A percentile compares a stretch with the other conserved stretches of the same genome.
phyloP scores from a whole-genome alignment of 345 rosid genomes.

The Sonneratia caseolaris region DNA sequence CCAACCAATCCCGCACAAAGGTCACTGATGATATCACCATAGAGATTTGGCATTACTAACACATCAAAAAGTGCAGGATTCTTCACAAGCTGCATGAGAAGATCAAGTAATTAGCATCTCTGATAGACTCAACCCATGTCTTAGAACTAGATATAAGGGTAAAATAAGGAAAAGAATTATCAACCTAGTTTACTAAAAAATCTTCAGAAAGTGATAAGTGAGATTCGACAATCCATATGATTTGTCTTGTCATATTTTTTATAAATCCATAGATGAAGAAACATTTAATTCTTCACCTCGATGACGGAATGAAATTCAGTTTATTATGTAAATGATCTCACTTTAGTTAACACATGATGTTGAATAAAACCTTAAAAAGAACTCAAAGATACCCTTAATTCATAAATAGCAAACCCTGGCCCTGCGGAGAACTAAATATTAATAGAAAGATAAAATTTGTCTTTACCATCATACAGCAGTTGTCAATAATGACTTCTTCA shows the following conservation, averaged over 20 bases:
- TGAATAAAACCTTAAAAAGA: not conserved
- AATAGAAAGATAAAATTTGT: not conserved
- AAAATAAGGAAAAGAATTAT: not conserved
- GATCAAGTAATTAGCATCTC: conserved; percentile 13
- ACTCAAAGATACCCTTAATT: not conserved
- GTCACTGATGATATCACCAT: conserved; percentile 98
- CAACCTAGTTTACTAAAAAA: not conserved
- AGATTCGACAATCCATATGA: not conserved
- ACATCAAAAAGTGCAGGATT: conserved; percentile 96
- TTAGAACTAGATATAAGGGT: not conserved
- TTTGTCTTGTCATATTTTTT: not conserved
- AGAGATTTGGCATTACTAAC: conserved; percentile 98
- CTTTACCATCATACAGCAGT: conserved; percentile 98
- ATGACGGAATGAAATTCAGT: too few relatives aligned
- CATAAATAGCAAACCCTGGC: not conserved
- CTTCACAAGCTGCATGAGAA: conserved; percentile 75
- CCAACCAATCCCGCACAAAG: conserved; percentile 50
- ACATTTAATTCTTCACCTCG: not conserved
- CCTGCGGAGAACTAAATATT: not conserved
- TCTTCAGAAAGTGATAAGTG: not conserved
- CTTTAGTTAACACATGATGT: too few relatives aligned
- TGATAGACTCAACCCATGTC: too few relatives aligned
- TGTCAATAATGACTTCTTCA: conserved; percentile 99
- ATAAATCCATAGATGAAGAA: not conserved
- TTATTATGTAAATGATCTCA: too few relatives aligned